Evolutionary conservation across 225 moss, liverwort and hornwort genomes (phyloP).

Genomic region (Straminergon stramineum): DNA sequence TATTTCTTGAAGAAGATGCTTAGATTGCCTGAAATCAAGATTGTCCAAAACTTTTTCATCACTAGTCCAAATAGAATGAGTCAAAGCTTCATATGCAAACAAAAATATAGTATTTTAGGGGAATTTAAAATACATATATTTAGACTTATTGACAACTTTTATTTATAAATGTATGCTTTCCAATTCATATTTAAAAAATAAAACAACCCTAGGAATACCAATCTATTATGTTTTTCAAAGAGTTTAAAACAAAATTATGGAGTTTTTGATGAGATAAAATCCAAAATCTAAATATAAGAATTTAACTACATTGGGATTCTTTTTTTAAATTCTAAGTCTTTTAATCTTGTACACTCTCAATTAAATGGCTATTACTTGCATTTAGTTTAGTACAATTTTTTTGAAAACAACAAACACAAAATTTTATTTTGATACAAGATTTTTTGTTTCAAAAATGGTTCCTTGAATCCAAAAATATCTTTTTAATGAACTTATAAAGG

Average conservation of each 20-base stretch:
- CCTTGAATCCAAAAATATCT: no score
- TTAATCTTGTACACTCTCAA: not conserved
- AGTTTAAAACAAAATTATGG: not conserved
- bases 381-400: not conserved
- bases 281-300: not conserved
- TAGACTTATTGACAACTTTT: not conserved
- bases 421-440: not conserved
- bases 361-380: not conserved
- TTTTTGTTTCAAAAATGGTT: not conserved
- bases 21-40: no score
- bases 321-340: no score
- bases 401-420: not conserved
- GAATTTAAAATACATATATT: no score
- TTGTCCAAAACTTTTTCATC: no score
- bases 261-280: not conserved
- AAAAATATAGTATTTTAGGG: no score
- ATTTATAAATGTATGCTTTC: not conserved
- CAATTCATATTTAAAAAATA: not conserved
- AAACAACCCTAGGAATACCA: rapidly evolving
- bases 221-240: not conserved
- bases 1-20: no score
- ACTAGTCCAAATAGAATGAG: no score
- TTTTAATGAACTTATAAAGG: not conserved
- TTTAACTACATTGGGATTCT: not conserved
- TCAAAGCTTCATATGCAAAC: no score